A percentile compares a stretch with the other conserved stretches of the same genome.
Evolutionary conservation across 139 green algal species (phyloP).

Genomic region (Tetradesmus obliquus): DNA sequence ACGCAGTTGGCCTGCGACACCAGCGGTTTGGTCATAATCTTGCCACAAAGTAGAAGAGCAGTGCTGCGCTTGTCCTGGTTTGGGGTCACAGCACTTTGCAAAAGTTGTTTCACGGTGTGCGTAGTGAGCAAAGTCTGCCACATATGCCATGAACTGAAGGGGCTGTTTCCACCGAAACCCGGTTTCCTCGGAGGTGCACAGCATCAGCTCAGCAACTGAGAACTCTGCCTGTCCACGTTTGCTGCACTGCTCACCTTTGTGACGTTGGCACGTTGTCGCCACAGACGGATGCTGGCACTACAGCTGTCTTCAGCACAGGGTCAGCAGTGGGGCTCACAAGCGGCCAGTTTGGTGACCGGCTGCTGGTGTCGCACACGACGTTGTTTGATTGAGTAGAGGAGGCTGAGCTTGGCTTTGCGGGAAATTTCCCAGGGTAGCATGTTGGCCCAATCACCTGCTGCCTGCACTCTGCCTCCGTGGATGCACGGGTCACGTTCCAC

Average conservation of each 20-base stretch:
- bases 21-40: too few relatives aligned
- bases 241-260: not conserved
- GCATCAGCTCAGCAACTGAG: too few relatives aligned
- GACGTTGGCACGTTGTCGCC: not conserved
- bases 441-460: not conserved
- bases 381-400: not conserved
- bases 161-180: too few relatives aligned
- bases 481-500: not conserved
- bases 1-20: not conserved
- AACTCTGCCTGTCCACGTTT: too few relatives aligned
- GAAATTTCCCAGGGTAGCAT: not conserved
- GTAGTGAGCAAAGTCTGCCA: too few relatives aligned
- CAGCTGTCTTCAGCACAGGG: not conserved
- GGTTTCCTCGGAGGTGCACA: too few relatives aligned
- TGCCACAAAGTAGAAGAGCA: too few relatives aligned
- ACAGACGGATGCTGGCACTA: not conserved
- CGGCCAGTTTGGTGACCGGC: not conserved
- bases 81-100: too few relatives aligned
- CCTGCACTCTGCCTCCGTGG: not conserved
- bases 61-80: too few relatives aligned
- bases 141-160: too few relatives aligned
- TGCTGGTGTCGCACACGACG: not conserved
- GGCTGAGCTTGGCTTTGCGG: not conserved
- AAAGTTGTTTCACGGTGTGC: too few relatives aligned
- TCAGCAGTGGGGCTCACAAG: not conserved